Conservation (phyloP, 2,329 filamentous ascomycete species). For the Chrysoporthe puriensis region DNA sequence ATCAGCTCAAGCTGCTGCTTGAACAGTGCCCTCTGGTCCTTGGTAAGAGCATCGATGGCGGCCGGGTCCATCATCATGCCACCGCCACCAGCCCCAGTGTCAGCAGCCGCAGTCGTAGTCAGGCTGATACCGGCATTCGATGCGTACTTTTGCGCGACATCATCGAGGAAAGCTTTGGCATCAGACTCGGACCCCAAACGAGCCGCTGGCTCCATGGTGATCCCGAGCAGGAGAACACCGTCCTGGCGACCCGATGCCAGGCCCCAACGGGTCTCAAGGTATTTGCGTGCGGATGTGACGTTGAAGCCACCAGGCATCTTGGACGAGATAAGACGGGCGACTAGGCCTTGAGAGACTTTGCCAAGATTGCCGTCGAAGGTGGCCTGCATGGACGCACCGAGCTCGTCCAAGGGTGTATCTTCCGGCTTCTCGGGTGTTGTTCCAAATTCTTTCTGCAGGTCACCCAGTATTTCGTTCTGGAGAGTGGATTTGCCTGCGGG, state of each 20-base stretch:
- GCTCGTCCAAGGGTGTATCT: slow-evolving; percentile 93
- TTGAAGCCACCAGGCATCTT: slow-evolving; percentile 99
- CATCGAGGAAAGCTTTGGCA: slow-evolving; percentile 90
- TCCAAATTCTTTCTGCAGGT: slow-evolving; percentile 97
- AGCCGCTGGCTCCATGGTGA: slow-evolving; percentile 89
- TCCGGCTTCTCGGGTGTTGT: slow-evolving; percentile 98
- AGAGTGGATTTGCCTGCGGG: slow-evolving; percentile 89
- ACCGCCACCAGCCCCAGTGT: slow-evolving; percentile 69
- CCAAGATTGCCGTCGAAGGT: slow-evolving; percentile 99
- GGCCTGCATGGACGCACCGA: slow-evolving; percentile 92
- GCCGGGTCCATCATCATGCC: slow-evolving; percentile 99
- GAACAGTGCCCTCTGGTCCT: slow-evolving; percentile 93
- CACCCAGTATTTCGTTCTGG: slow-evolving; percentile 97
- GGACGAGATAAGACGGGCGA: slow-evolving; percentile 93
- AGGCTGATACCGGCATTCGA: slow-evolving; percentile 80
- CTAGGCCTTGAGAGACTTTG: slow-evolving; percentile 91
- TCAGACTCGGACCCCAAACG: slow-evolving; percentile 89
- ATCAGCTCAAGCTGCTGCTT: slow-evolving; percentile 97
- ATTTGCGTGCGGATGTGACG: slow-evolving; percentile 93
- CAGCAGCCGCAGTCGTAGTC: slow-evolving; percentile 74
- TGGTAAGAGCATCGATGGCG: slow-evolving; percentile 93
- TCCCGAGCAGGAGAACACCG: slow-evolving; percentile 81
- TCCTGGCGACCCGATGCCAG: slow-evolving; percentile 86
- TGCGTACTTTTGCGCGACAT: slow-evolving; percentile 88
- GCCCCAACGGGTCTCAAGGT: slow-evolving; percentile 93